phyloP scores from a whole-genome alignment of 2,329 filamentous ascomycete genomes.

The Paecilomyces fulvus region DNA sequence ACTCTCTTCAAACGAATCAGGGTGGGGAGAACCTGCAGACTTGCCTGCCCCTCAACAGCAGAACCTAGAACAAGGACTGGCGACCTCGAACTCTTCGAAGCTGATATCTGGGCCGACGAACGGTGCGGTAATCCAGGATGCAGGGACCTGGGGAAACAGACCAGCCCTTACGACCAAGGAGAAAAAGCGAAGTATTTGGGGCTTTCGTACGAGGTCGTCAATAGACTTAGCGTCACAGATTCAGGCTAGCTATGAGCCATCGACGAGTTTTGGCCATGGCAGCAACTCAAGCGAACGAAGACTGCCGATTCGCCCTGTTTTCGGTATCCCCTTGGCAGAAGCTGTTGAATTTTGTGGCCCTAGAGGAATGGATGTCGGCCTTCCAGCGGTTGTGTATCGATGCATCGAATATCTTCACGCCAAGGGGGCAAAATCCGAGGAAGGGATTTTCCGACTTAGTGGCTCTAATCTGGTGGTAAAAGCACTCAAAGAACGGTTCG shows the following conservation, averaged over 20 bases:
- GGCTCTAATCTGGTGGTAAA: conserved; percentile 96
- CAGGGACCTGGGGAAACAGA: conserved; percentile 79
- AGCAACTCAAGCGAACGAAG: conserved; percentile 38
- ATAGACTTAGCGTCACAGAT: conserved; percentile 48
- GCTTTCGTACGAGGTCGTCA: conserved; percentile 59
- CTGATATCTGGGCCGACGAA: conserved; percentile 82
- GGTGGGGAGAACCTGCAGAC: conserved; percentile 21
- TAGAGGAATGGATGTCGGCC: conserved; percentile 58
- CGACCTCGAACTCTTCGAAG: conserved; percentile 33
- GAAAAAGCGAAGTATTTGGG: conserved; percentile 65
- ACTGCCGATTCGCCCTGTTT: conserved; percentile 61
- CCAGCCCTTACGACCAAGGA: conserved; percentile 60
- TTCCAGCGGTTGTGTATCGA: conserved; percentile 90
- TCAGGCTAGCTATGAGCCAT: conserved; percentile 22
- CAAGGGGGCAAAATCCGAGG: conserved; percentile 73
- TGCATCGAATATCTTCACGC: conserved; percentile 87
- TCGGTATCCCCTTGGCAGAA: conserved; percentile 76
- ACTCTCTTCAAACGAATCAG: conserved; percentile 25
- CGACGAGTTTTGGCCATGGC: conserved; percentile 44
- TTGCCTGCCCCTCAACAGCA: conserved; percentile 11
- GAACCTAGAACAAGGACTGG: conserved; percentile 22
- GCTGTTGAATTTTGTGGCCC: conserved; percentile 77
- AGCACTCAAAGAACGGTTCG: conserved; percentile 83
- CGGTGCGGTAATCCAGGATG: conserved; percentile 72
- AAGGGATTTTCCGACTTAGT: conserved; percentile 93